A percentile compares a stretch with the other conserved stretches of the same genome.
Evolutionary conservation across 805 yeast genomes (phyloP).

Genomic region (Metschnikowia aberdeeniae): DNA sequence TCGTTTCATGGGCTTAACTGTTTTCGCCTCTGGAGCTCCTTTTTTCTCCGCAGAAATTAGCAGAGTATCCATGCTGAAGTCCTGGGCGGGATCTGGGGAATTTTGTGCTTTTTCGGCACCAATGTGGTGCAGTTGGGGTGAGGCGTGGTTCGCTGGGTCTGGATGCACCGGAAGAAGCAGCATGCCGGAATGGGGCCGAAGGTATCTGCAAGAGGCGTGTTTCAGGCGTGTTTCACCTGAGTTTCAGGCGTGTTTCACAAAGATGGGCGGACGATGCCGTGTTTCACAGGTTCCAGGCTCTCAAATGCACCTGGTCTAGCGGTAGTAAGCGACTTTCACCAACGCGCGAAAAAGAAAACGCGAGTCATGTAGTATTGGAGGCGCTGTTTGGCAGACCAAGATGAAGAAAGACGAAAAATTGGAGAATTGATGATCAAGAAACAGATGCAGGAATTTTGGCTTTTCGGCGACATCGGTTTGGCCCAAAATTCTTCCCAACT

Average conservation of each 20-base stretch:
- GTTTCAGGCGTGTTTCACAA: neutral
- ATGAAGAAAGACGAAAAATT: no score
- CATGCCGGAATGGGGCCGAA: neutral
- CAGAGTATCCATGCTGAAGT: neutral
- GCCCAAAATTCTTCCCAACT: no score
- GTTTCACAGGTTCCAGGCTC: neutral
- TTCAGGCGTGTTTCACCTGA: neutral
- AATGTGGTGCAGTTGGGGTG: no score
- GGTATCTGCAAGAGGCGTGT: neutral
- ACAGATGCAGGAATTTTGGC: no score
- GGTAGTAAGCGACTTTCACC: neutral
- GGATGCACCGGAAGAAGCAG: neutral
- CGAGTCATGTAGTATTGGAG: neutral
- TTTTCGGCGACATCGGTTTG: no score
- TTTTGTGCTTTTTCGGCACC: no score
- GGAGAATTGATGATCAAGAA: no score
- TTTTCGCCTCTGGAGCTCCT: neutral
- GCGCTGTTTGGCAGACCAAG: no score
- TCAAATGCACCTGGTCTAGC: neutral
- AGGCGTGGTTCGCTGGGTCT: neutral
- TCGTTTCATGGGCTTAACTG: neutral
- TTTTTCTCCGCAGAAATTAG: neutral
- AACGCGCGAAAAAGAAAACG: conserved; percentile 4
- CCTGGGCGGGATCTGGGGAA: neutral
- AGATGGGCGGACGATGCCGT: no score